These are phyloP conservation scores for Ramichloridium luteum DNA, from an alignment of 2,329 filamentous ascomycete genomes.

Conservation along the genomic window DNA sequence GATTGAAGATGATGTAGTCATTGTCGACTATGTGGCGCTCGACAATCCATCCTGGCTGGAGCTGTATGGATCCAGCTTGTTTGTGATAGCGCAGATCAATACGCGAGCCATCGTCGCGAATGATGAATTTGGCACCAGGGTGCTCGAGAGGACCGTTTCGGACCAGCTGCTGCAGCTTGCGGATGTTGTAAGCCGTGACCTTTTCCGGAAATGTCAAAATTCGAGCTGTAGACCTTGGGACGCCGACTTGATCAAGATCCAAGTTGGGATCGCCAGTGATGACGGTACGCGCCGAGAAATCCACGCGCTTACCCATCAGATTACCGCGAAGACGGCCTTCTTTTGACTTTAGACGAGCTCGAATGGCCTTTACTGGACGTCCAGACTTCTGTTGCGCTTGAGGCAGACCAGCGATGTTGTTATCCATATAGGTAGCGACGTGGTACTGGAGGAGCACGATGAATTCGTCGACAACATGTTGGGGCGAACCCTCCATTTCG, in stretches of 20 bases:
- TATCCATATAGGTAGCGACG: slow-evolving; percentile 99
- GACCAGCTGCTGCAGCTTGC: slow-evolving; percentile 77
- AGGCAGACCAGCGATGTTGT: slow-evolving; percentile 91
- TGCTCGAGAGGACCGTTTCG: slow-evolving; percentile 90
- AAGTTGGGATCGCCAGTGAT: slow-evolving; percentile 98
- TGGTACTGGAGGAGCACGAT: slow-evolving; percentile 91
- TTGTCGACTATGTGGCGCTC: slow-evolving; percentile 93
- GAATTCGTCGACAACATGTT: slow-evolving; percentile 84
- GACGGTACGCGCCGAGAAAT: slow-evolving; percentile 98
- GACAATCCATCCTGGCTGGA: slow-evolving; percentile 97
- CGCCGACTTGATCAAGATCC: slow-evolving; percentile 92
- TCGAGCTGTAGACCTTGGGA: slow-evolving; percentile 82
- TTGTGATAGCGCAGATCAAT: slow-evolving; percentile 93
- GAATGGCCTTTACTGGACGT: slow-evolving; percentile 89
- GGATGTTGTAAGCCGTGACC: slow-evolving; percentile 95
- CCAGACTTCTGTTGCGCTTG: slow-evolving; percentile 95
- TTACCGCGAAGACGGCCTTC: slow-evolving; percentile 96
- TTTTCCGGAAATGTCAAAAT: slow-evolving; percentile 94
- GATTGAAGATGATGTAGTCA: slow-evolving; percentile 98
- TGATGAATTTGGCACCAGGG: slow-evolving; percentile 91
- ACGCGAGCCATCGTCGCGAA: slow-evolving; percentile 81
- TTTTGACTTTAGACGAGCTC: slow-evolving; percentile 95
- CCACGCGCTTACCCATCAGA: slow-evolving; percentile 98
- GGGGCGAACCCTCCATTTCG: slow-evolving; percentile 79
- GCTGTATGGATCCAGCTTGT: slow-evolving; percentile 67